These are phyloP conservation scores for Lophiostoma macrostomum DNA, from an alignment of 495 filamentous ascomycete genomes.

Conservation along the genomic window DNA sequence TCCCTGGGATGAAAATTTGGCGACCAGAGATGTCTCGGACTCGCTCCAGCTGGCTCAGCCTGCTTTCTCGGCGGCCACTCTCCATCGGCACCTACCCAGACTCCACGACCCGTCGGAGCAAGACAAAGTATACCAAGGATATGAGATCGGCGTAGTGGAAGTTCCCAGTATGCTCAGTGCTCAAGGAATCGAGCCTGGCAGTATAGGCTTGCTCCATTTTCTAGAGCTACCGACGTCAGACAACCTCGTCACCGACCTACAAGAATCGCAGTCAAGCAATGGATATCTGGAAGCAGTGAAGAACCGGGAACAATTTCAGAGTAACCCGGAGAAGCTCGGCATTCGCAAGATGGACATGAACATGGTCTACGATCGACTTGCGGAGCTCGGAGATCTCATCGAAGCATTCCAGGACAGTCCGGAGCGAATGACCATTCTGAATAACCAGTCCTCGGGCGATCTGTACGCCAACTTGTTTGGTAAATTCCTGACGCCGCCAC, in stretches of 20 bases:
- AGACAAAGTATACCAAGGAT: constrained; percentile 42
- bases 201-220: constrained; percentile 70
- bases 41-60: constrained; percentile 47
- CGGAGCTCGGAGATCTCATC: constrained; percentile 44
- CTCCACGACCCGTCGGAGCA: constrained; percentile 34
- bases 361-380: constrained; percentile 47
- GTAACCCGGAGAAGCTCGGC: constrained; percentile 41
- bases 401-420: constrained; percentile 41
- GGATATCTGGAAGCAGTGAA: constrained; percentile 21
- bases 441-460: constrained; percentile 45
- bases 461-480: constrained; percentile 48
- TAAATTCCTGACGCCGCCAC: constrained; percentile 46
- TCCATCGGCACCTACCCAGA: constrained; percentile 48
- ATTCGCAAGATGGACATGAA: constrained; percentile 47
- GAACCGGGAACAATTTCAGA: constrained; percentile 36
- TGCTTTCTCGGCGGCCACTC: constrained; percentile 49
- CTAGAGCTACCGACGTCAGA: constrained; percentile 67
- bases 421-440: constrained; percentile 43
- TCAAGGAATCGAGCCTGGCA: constrained; percentile 68
- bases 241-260: constrained; percentile 44
- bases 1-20: constrained; percentile 64
- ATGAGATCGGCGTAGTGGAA: constrained; percentile 57
- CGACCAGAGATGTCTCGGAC: constrained; percentile 62
- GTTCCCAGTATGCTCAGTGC: constrained; percentile 73
- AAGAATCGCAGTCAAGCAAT: constrained; percentile 31